Percentiles rank a stretch among this genome's conserved stretches.
These are phyloP conservation scores for Ustilago curta DNA, from an alignment of 1,284 basidiomycete genomes.

Conservation along the genomic window DNA sequence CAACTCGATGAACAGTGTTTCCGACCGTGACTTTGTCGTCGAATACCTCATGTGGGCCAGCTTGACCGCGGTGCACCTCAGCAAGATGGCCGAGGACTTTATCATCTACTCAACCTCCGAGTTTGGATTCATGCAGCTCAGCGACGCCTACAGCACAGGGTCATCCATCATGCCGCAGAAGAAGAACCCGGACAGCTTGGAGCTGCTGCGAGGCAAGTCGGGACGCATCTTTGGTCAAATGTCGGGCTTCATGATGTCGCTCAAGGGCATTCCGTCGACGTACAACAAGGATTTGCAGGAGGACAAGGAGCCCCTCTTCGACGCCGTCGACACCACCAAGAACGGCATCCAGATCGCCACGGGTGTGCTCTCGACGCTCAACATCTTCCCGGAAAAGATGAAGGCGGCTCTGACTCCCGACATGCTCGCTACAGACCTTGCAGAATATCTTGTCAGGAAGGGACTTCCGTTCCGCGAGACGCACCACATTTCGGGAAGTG, in stretches of 20 bases:
- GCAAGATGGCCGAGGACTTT: constrained; percentile 93
- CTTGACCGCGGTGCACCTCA: constrained; percentile 90
- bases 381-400: constrained; percentile 90
- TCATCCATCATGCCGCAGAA: constrained; percentile 99
- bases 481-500: constrained; percentile 95
- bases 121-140: constrained; percentile 92
- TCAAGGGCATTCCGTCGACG: constrained; percentile 96
- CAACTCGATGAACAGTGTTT: constrained; percentile 76
- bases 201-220: constrained; percentile 92
- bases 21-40: constrained; percentile 95
- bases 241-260: constrained; percentile 97
- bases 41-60: constrained; percentile 98
- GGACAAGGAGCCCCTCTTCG: constrained; percentile 97
- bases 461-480: constrained; percentile 97
- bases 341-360: constrained; percentile 92
- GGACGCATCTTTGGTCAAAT: constrained; percentile 95
- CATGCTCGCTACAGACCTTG: constrained; percentile 95
- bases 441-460: constrained; percentile 97
- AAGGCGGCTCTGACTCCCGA: constrained; percentile 90
- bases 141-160: constrained; percentile 97
- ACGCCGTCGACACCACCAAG: constrained; percentile 89
- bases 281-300: constrained; percentile 99
- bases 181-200: constrained; percentile 97
- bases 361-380: constrained; percentile 88
- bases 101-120: constrained; percentile 97